Evolutionary conservation across 257 asterid species (phyloP), one percentile per base, ranked within the genome.

Genomic region (Cordia subcordata): DNA sequence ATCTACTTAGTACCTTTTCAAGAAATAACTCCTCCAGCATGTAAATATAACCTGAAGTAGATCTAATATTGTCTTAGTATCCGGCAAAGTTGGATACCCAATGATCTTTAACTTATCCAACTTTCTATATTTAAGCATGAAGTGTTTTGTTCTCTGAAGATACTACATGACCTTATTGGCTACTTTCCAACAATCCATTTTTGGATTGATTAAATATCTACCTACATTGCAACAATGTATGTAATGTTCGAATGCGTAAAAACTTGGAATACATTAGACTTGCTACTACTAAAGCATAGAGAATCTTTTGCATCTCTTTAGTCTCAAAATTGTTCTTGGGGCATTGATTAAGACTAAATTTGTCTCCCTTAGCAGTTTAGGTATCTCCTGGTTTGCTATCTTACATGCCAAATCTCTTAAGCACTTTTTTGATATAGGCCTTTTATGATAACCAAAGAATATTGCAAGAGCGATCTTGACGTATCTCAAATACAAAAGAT

Each of bases 221-320:
- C 60, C 45, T 11, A 55, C 45, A 55, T 27, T 0, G 18, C 17
- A 3, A 23, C 42, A 27, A 23, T 37, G 18, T 13, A 57, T 10
- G 49, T 21, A 19, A 57, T 57, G 13, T 57, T 49, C 17, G 49
- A 49, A 33, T 49, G 21, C 3, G 62, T 57, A 57, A 21, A 57
- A 35, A 27, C 39, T 17, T 35, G 62, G 62, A 49, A 35, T 57
- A 57, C 49, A 57, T 35, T 5, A 57, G 39, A 16, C 49, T 57
- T 8, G 49, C 49, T 15, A 57, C 62, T 35, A 15, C 60, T 23
- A 45, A 55, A 11, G 60, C 42, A 55, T 55, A 55, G 10, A 45
- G 40, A 37, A 22, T 13, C 18, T 23, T 15, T 18, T 55, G 19
- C 60, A 55, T 55, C 16, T 55, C 44, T 16, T 27, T 3, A 8